These are phyloP conservation scores for Mycena galopus DNA, from an alignment of 768 basidiomycete species.

Conservation along the genomic window DNA sequence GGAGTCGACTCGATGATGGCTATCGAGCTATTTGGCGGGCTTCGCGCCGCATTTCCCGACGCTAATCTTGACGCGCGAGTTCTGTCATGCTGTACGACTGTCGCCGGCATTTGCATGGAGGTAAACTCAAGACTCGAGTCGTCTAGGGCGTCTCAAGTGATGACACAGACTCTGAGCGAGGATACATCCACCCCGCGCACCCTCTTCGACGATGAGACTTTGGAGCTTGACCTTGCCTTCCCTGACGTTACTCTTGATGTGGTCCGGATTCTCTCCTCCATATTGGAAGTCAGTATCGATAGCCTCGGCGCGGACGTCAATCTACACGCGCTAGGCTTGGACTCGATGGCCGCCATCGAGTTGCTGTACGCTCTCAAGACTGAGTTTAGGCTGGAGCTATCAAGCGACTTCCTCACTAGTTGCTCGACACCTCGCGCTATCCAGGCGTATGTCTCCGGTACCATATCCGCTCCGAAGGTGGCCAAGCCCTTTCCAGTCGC, in stretches of 20 bases:
- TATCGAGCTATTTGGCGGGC: slow-evolving; percentile 63
- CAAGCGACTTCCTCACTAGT: slow-evolving; percentile 57
- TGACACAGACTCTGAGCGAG: slow-evolving; percentile 34
- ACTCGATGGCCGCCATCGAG: slow-evolving; percentile 77
- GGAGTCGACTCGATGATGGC: slow-evolving; percentile 77
- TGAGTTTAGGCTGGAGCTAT: slow-evolving; percentile 57
- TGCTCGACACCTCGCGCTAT: slow-evolving; percentile 36
- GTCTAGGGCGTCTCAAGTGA: not conserved
- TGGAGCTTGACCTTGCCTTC: slow-evolving; percentile 31
- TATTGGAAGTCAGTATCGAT: slow-evolving; percentile 57
- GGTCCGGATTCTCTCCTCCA: slow-evolving; percentile 55
- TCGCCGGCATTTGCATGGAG: slow-evolving; percentile 51
- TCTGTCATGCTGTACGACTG: slow-evolving; percentile 51
- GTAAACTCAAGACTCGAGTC: slow-evolving; percentile 37
- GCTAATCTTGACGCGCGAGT: slow-evolving; percentile 45
- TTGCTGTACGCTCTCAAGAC: slow-evolving; percentile 58
- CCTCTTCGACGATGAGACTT: slow-evolving; percentile 52
- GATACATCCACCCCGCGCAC: slow-evolving; percentile 53
- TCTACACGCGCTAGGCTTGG: slow-evolving; percentile 67
- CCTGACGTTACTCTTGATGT: slow-evolving; percentile 46
- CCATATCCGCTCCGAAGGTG: not conserved
- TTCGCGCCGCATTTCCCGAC: slow-evolving; percentile 52
- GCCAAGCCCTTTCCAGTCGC: not conserved
- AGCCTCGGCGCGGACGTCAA: slow-evolving; percentile 60
- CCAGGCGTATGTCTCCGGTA: slow-evolving; percentile 44